phyloP scores from a whole-genome alignment of 2,329 filamentous ascomycete species.

The Penicillium sp. region DNA sequence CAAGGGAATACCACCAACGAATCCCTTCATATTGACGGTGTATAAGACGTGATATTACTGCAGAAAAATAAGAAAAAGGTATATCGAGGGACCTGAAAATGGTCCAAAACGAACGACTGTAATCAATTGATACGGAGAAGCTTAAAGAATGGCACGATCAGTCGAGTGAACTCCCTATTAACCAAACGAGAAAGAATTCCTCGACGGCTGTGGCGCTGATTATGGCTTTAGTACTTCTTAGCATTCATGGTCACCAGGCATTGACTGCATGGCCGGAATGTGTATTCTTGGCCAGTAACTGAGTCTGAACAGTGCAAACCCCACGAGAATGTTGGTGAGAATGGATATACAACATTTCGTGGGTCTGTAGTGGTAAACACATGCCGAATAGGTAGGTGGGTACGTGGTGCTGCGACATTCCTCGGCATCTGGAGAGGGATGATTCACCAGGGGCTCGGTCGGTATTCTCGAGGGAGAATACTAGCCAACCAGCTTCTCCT shows the following conservation, averaged over 20 bases:
- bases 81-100: conserved; percentile 1
- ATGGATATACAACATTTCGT: conserved; percentile 13
- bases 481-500: conserved; percentile 7
- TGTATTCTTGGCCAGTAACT: conserved; percentile 1
- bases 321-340: conserved; percentile 23
- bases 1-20: conserved; percentile 36
- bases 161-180: conserved; percentile 7
- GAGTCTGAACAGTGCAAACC: background rate
- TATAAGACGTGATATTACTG: conserved; percentile 1
- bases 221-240: conserved; percentile 23
- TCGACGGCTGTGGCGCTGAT: conserved; percentile 1
- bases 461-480: conserved; percentile 14
- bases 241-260: conserved; percentile 17
- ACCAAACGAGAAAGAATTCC: background rate
- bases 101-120: conserved; percentile 22
- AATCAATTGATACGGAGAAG: conserved; percentile 9
- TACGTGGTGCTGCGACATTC: conserved; percentile 20
- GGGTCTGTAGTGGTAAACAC: conserved; percentile 13
- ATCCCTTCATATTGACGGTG: conserved; percentile 35
- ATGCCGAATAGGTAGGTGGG: background rate
- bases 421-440: conserved; percentile 4
- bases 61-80: conserved; percentile 5
- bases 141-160: conserved; percentile 23
- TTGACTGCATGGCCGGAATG: conserved; percentile 17
- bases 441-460: conserved; percentile 11